phyloP scores from a whole-genome alignment of 805 yeast genomes.

The Wickerhamiella brachini region DNA sequence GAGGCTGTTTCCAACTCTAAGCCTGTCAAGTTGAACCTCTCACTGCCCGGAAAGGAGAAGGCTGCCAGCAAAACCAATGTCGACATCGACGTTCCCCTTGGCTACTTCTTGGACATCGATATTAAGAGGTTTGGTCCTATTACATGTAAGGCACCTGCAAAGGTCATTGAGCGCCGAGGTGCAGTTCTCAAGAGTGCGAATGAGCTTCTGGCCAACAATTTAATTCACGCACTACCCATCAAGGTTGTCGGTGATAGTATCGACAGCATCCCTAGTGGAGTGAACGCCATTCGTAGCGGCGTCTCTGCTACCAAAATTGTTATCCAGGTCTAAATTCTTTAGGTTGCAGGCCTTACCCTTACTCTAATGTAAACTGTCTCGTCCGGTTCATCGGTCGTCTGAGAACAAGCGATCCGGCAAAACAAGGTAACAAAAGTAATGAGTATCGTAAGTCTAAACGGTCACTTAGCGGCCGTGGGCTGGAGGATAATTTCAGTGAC shows the following conservation, averaged over 20 bases:
- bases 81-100: slow-evolving; percentile 7
- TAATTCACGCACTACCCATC: slow-evolving; percentile 11
- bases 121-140: slow-evolving; percentile 13
- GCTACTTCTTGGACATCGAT: slow-evolving; percentile 12
- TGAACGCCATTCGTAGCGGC: slow-evolving; percentile 10
- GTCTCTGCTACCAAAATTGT: slow-evolving; percentile 14
- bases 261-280: slow-evolving; percentile 11
- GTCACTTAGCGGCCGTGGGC: neutral
- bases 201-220: slow-evolving; percentile 6
- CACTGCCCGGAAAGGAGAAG: neutral
- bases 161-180: neutral
- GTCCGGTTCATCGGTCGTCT: too few species aligned
- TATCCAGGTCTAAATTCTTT: slow-evolving; percentile 3
- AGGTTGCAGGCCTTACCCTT: too few species aligned
- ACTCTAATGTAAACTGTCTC: too few species aligned
- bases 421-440: neutral
- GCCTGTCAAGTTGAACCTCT: slow-evolving; percentile 4
- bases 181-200: neutral
- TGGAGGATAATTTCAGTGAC: neutral
- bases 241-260: slow-evolving; percentile 14
- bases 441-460: too few species aligned
- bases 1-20: slow-evolving; percentile 3
- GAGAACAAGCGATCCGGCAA: too few species aligned
- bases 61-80: slow-evolving; percentile 3
- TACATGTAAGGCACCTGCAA: slow-evolving; percentile 4